Evolutionary conservation across 2,329 filamentous ascomycete genomes (phyloP), one percentile per base, ranked within the genome.

Genomic region (Calonectria montana): DNA sequence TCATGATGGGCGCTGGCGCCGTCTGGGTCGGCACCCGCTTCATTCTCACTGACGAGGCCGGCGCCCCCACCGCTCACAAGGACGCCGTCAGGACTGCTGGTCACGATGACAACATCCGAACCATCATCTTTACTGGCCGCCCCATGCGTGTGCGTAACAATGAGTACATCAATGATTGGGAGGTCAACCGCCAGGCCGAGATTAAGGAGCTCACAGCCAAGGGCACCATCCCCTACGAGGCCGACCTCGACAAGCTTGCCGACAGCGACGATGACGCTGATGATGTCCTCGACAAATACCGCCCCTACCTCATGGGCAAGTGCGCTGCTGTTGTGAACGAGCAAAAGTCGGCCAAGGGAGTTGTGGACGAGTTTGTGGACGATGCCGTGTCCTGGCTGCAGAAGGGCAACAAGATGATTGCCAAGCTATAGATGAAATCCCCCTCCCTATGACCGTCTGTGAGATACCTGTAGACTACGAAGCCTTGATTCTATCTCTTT

Each of bases 11-110:
- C 77, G 97, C 97, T 67, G 91, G 90, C 73, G 97, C 92, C 80
- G 97, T 98, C 78, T 99, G 97, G 97, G 93, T 99, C 77, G 97
- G 97, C 82, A 99, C 97, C 45, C 92, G 97, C 76, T 99, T 99
- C 88, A 93, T 99, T 77, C 91, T 99, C 73, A 92, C 92, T 68
- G 94, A 98, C 78, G 97, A 99, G 88, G 97, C 97, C 69, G 96
- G 97, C 81, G 97, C 97, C 13, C 94, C 97, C 78, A 93, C 95
- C 84, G 91, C 94, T 57, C 96, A 99, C 89, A 97, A 98, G 88
- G 96, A 99, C 82, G 95, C 96, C 73, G 97, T 99, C 78, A 91
- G 92, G 81, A 98, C 96, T 50, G 91, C 97, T 65, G 91, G 94
- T 78, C 98, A 97, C 84, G 95, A 98, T 85, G 97, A 99, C 86